Evolutionary conservation across 208 protist species (phyloP).

Genomic region (Endotrypanum monterogeii): DNA sequence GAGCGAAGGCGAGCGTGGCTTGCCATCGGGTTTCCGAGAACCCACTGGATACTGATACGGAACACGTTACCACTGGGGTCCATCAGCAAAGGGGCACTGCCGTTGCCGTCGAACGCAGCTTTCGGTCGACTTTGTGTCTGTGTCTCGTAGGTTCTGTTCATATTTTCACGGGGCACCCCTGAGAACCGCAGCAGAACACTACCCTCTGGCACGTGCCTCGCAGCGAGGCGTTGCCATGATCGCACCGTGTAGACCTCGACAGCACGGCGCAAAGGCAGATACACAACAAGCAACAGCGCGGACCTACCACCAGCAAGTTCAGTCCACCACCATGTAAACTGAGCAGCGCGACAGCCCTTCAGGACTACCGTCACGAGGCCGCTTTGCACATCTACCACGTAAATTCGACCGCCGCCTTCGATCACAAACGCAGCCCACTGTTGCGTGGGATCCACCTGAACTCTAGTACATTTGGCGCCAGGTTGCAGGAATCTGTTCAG

Average conservation of each 20-base stretch:
- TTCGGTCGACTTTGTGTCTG: neutral
- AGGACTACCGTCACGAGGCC: conserved; percentile 54
- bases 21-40: neutral
- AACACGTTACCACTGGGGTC: conserved; percentile 25
- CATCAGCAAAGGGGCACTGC: conserved; percentile 20
- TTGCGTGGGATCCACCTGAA: conserved; percentile 70
- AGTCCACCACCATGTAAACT: conserved; percentile 70
- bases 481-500: conserved; percentile 49
- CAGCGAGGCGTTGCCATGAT: conserved; percentile 53
- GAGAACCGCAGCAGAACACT: conserved; percentile 48
- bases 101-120: neutral
- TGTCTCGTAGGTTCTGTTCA: too few relatives aligned
- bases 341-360: conserved; percentile 71
- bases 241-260: conserved; percentile 79
- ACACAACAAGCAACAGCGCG: conserved; percentile 64
- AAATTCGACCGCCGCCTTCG: conserved; percentile 60
- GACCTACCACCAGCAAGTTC: conserved; percentile 29
- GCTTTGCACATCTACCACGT: conserved; percentile 59
- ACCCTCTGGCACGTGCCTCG: conserved; percentile 54
- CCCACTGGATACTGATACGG: conserved; percentile 9
- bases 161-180: conserved; percentile 11
- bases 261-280: conserved; percentile 65
- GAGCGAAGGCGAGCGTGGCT: neutral
- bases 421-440: conserved; percentile 70
- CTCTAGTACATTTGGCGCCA: conserved; percentile 46